Evolutionary conservation across 352 stramenopile genomes (phyloP).

Genomic region (Phytophthora boehmeriae): DNA sequence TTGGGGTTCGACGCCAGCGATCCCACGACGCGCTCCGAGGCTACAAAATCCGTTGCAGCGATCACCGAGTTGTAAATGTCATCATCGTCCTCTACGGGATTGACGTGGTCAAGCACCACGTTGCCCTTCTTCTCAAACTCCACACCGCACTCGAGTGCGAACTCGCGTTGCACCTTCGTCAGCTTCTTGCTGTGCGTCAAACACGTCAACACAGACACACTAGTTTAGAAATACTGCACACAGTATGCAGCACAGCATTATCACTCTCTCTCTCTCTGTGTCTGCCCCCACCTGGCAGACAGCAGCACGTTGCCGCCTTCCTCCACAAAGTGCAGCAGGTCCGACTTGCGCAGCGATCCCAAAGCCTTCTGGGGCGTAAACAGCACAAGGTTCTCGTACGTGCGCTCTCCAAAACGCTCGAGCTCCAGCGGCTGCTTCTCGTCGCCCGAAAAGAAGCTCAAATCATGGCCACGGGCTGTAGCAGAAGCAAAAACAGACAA

Average conservation of each 20-base stretch:
- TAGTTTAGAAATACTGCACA: background rate
- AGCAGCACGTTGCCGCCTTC: conserved; percentile 86
- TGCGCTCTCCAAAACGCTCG: conserved; percentile 83
- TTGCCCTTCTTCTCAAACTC: conserved; percentile 90
- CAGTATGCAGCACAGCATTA: background rate
- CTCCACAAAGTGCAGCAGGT: conserved; percentile 87
- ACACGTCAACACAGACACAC: background rate
- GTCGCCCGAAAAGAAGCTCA: conserved; percentile 65
- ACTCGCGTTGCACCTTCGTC: conserved; percentile 84
- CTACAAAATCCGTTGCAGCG: conserved; percentile 67
- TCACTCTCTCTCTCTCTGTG: conserved; percentile 9
- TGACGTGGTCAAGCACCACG: conserved; percentile 89
- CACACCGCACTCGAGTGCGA: conserved; percentile 88
- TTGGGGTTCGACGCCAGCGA: conserved; percentile 60
- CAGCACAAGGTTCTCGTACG: conserved; percentile 91
- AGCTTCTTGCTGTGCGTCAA: conserved; percentile 52
- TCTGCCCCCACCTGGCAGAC: conserved; percentile 34
- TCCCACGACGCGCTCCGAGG: conserved; percentile 70
- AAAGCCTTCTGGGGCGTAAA: conserved; percentile 88
- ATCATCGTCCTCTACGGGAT: conserved; percentile 48
- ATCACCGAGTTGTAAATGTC: conserved; percentile 87
- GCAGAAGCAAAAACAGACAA: conserved; percentile 2
- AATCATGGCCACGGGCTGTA: conserved; percentile 65
- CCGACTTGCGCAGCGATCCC: conserved; percentile 64
- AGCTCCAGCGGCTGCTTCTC: conserved; percentile 55